Evolutionary conservation across 805 yeast species (phyloP).

Genomic region (Ogataea haglerorum): DNA sequence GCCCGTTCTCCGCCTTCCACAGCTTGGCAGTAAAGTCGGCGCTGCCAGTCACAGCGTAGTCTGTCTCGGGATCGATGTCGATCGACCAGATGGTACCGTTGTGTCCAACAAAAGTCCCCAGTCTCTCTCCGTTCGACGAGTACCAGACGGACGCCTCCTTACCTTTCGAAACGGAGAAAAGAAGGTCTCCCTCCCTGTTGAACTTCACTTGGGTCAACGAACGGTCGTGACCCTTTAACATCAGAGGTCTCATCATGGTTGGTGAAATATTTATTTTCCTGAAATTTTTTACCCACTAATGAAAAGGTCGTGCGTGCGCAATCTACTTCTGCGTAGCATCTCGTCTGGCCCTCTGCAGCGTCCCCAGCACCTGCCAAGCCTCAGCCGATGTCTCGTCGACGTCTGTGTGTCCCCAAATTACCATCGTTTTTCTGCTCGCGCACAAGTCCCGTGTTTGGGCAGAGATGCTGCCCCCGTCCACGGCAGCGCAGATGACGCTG

Average conservation of each 20-base stretch:
- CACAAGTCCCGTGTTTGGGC: neutral
- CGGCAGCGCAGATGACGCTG: neutral
- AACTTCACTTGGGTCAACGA: conserved; percentile 94
- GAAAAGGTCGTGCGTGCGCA: conserved; percentile 6
- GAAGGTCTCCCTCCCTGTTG: conserved; percentile 92
- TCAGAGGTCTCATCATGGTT: conserved; percentile 57
- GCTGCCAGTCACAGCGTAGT: conserved; percentile 77
- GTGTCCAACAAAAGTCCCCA: conserved; percentile 89
- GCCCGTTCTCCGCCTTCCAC: conserved; percentile 82
- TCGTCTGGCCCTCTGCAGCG: no score
- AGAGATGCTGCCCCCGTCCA: neutral
- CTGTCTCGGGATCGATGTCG: conserved; percentile 73
- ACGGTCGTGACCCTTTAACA: conserved; percentile 95
- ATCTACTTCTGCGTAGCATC: neutral
- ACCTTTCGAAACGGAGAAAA: conserved; percentile 92
- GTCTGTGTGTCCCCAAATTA: neutral
- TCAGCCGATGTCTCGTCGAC: no score
- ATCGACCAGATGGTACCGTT: conserved; percentile 94
- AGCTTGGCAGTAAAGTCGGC: conserved; percentile 84
- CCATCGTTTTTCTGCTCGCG: neutral
- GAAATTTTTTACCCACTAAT: conserved; percentile 8
- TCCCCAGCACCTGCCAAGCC: no score
- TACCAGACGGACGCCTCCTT: conserved; percentile 88
- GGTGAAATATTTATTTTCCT: conserved; percentile 3
- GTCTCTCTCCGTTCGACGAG: conserved; percentile 91